phyloP scores from a whole-genome alignment of 306 rosid genomes.

The Lupinus albus region DNA sequence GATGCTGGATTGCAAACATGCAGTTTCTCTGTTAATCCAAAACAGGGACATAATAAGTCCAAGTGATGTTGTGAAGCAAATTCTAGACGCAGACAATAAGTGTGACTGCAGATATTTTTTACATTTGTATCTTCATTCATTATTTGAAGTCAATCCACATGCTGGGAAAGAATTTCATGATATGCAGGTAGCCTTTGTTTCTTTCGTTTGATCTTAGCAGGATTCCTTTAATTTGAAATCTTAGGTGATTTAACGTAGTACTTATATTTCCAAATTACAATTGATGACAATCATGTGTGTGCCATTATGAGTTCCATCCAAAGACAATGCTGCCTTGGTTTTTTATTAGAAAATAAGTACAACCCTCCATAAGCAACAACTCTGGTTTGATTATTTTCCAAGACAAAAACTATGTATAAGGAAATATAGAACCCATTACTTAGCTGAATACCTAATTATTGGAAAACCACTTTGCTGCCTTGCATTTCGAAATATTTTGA shows the following conservation, averaged over 20 bases:
- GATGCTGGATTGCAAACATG: slow-evolving; percentile 94
- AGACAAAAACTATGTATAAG: slow-evolving; percentile 18
- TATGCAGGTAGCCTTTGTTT: slow-evolving; percentile 72
- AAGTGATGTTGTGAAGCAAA: slow-evolving; percentile 78
- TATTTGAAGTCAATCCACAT: slow-evolving; percentile 87
- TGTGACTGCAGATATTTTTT: slow-evolving; percentile 70
- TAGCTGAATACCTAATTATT: slow-evolving; percentile 18
- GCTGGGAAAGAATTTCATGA: slow-evolving; percentile 94
- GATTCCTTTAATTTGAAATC: slow-evolving; percentile 36
- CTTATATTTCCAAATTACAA: background rate
- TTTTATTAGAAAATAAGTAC: slow-evolving; percentile 12
- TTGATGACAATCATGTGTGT: slow-evolving; percentile 32
- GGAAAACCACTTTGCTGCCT: slow-evolving; percentile 12
- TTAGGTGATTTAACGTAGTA: slow-evolving; percentile 28
- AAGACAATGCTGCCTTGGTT: slow-evolving; percentile 15
- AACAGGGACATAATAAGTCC: slow-evolving; percentile 71
- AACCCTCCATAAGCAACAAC: slow-evolving; percentile 12
- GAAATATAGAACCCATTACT: slow-evolving; percentile 1
- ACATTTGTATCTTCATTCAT: slow-evolving; percentile 85
- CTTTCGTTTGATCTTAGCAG: slow-evolving; percentile 29
- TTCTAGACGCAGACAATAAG: slow-evolving; percentile 58
- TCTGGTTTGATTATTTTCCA: background rate
- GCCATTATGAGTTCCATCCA: slow-evolving; percentile 11
- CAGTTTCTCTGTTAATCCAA: slow-evolving; percentile 77
- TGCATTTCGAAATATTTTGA: slow-evolving; percentile 29